A percentile compares a stretch with the other conserved stretches of the same genome.
Evolutionary conservation across 2,329 filamentous ascomycete genomes (phyloP).

Genomic region (Stagonosporopsis vannaccii): DNA sequence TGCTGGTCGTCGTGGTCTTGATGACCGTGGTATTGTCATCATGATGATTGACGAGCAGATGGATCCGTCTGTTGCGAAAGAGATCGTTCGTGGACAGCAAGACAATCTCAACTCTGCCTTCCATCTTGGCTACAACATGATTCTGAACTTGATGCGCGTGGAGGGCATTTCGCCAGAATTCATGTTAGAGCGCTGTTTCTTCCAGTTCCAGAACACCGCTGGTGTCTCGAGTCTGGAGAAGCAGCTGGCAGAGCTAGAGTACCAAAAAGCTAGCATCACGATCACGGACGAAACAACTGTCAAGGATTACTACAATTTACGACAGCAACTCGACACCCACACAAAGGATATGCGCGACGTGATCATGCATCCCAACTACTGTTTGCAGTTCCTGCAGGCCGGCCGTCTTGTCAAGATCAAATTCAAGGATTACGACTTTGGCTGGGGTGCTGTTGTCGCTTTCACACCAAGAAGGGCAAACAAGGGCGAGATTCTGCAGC

Average conservation of each 20-base stretch:
- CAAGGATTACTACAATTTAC: conserved; percentile 91
- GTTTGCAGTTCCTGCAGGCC: conserved; percentile 80
- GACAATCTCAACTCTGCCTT: conserved; percentile 98
- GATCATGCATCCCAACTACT: conserved; percentile 90
- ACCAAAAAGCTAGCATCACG: conserved; percentile 72
- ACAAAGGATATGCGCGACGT: conserved; percentile 89
- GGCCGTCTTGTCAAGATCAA: conserved; percentile 91
- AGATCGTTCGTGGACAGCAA: conserved; percentile 94
- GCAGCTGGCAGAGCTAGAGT: conserved; percentile 79
- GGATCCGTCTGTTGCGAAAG: conserved; percentile 91
- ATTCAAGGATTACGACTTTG: conserved; percentile 81
- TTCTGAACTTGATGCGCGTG: conserved; percentile 94
- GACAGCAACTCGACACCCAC: conserved; percentile 83
- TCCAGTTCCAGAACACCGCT: conserved; percentile 95
- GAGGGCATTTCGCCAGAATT: conserved; percentile 98
- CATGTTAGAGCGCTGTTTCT: conserved; percentile 98
- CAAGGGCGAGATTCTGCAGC: conserved; percentile 71
- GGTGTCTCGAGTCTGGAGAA: conserved; percentile 85
- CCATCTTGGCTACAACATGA: conserved; percentile 99
- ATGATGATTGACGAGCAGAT: conserved; percentile 99
- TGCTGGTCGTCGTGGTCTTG: conserved; percentile 93
- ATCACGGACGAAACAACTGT: conserved; percentile 89
- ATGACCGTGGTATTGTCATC: conserved; percentile 97
- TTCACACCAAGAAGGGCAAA: conserved; percentile 69
- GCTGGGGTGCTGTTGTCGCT: conserved; percentile 90